Percentiles rank a stretch among this genome's conserved stretches.
Conservation (phyloP, 2,329 filamentous ascomycete genomes). For the Aspergillus sp. region DNA sequence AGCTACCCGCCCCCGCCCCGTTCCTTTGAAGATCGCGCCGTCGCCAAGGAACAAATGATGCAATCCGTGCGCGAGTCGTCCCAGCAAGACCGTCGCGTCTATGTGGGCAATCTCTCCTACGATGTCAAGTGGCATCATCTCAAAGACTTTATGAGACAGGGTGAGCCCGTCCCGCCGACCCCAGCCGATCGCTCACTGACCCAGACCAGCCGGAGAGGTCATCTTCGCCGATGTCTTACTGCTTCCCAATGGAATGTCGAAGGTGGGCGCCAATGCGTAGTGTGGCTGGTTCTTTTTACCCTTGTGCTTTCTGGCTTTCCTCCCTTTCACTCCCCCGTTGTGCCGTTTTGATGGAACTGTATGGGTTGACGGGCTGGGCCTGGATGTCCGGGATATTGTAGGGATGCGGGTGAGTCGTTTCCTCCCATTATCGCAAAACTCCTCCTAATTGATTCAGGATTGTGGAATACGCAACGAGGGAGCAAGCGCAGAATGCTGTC, state of each 20-base stretch:
- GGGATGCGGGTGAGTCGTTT: slow-evolving; percentile 92
- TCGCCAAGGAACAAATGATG: slow-evolving; percentile 94
- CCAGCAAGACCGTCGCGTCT: slow-evolving; percentile 98
- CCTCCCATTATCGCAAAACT: neutral
- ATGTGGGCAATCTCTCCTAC: slow-evolving; percentile 97
- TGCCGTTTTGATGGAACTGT: slow-evolving; percentile 73
- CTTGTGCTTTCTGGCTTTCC: slow-evolving; percentile 55
- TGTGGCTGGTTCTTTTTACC: slow-evolving; percentile 73
- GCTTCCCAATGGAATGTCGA: slow-evolving; percentile 99
- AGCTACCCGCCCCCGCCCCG: slow-evolving; percentile 63
- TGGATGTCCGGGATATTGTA: slow-evolving; percentile 85
- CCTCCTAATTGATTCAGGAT: slow-evolving; percentile 62
- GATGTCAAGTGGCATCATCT: slow-evolving; percentile 99
- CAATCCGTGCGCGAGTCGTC: slow-evolving; percentile 88
- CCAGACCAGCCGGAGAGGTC: slow-evolving; percentile 85
- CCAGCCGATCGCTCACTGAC: too few relatives aligned
- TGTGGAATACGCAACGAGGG: slow-evolving; percentile 99
- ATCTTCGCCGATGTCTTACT: slow-evolving; percentile 99
- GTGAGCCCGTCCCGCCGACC: slow-evolving; percentile 54
- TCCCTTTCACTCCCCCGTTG: slow-evolving; percentile 58
- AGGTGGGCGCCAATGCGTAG: slow-evolving; percentile 96
- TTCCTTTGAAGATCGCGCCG: slow-evolving; percentile 78
- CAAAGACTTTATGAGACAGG: slow-evolving; percentile 99
- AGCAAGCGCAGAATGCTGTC: slow-evolving; percentile 97
- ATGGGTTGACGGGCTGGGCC: slow-evolving; percentile 98